Evolutionary conservation across 257 asterid genomes (phyloP), one percentile per base, ranked within the genome.

Genomic region (Salvia hispanica): DNA sequence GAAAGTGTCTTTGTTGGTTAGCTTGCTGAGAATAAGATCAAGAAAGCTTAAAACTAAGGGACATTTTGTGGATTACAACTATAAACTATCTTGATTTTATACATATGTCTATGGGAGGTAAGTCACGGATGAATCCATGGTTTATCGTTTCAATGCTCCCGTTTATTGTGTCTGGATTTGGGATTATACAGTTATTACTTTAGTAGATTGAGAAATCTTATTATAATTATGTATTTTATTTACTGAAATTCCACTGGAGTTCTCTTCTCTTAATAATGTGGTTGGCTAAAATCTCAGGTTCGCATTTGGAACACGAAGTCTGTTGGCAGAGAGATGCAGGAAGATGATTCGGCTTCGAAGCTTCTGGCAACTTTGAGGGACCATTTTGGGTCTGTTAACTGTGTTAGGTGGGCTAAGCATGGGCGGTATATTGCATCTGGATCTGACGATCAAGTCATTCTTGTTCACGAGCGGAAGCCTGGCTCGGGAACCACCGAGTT

Each of bases 331-430:
- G 97, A 87, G 73, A 67, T 80, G 57, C 87, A 34, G 52, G 8
- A 75, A 15, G 96, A 81, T 78, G 90, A 78, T 54, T 81, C 95
- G 58, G 73, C 75, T 47, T 83, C 92, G 0, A 90, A 93, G 70
- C 88, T 94, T 76, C 87, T 94, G 51, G 97, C 99, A 56, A 91
- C 95, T 21, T 72, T 94, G 60, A 85, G 95, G 1, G 99, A 94
- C 82, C 99, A 94, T 83, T 94, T 91, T 73, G 97, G 99, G 62
- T 94, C 99, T 0, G 99, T 94, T 58, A 94, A 94, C 76, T 91
- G 99, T 79, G 97, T 94, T 71, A 85, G 99, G 77, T 94, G 99
- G 99, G 96, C 99, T 64, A 88, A 85, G 65, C 97, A 94, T 77
- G 96, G 97, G 12, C 83, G 97, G 9, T 94, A 84, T 64, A 78